phyloP scores from a whole-genome alignment of 306 rosid species.

The Lathyrus tuberosus region DNA sequence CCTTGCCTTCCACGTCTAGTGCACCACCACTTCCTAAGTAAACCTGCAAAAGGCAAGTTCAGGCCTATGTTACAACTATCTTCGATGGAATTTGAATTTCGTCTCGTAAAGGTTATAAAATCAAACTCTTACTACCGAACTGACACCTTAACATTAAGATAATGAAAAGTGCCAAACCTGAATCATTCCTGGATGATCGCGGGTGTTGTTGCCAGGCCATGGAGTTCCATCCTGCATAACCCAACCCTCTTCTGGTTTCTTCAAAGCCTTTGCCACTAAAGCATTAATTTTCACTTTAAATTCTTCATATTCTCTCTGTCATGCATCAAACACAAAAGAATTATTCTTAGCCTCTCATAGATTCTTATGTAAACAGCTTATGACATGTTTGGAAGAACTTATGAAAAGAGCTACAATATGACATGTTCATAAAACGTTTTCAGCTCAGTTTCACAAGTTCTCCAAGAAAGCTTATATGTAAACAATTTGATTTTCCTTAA shows the following conservation, averaged over 20 bases:
- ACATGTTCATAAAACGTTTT: background rate
- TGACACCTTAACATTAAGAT: background rate
- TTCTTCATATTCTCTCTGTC: slow-evolving; percentile 88
- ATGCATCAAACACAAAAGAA: slow-evolving; percentile 27
- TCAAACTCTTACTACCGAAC: background rate
- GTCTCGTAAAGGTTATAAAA: too few species aligned
- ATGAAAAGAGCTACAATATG: background rate
- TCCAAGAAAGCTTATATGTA: background rate
- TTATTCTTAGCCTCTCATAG: slow-evolving; percentile 11
- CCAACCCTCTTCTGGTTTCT: slow-evolving; percentile 84
- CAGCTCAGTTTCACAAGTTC: background rate
- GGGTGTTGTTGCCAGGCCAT: slow-evolving; percentile 93
- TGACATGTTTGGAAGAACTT: background rate
- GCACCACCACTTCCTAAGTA: slow-evolving; percentile 59
- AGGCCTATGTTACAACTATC: too few species aligned
- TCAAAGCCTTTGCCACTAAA: slow-evolving; percentile 80
- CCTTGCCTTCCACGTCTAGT: slow-evolving; percentile 70
- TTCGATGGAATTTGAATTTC: background rate
- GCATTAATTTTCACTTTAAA: slow-evolving; percentile 83
- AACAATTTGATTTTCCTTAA: background rate
- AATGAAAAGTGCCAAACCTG: slow-evolving; percentile 59
- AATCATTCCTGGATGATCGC: slow-evolving; percentile 92
- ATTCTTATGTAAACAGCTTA: background rate
- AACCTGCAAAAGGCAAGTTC: slow-evolving; percentile 43
- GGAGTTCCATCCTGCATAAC: slow-evolving; percentile 92